Percentiles rank a stretch among this genome's conserved stretches.
phyloP scores from a whole-genome alignment of 495 filamentous ascomycete species.

The Aspergillus asperescens region DNA sequence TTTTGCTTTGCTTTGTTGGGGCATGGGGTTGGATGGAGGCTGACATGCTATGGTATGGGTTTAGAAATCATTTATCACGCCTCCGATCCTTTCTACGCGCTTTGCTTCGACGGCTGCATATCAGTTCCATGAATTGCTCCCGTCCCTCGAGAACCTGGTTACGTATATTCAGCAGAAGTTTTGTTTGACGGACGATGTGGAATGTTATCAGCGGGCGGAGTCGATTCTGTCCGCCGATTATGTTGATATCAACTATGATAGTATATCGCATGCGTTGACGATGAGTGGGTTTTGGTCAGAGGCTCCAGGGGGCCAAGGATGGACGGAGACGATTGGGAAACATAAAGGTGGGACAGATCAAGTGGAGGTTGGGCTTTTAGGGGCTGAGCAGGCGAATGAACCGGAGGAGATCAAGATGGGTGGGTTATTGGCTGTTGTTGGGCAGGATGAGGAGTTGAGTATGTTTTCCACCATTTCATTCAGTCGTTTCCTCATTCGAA shows the following conservation, averaged over 20 bases:
- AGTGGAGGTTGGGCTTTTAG: conserved; percentile 81
- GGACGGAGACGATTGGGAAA: conserved; percentile 46
- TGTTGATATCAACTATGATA: conserved; percentile 75
- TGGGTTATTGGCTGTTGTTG: conserved; percentile 74
- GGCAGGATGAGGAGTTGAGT: conserved; percentile 65
- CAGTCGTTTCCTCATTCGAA: background rate
- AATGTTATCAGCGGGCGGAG: conserved; percentile 34
- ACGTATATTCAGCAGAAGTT: conserved; percentile 52
- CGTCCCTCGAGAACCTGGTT: conserved; percentile 50
- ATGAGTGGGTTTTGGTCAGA: conserved; percentile 57
- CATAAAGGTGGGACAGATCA: conserved; percentile 33
- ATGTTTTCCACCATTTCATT: conserved; percentile 23
- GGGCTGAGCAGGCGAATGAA: conserved; percentile 57
- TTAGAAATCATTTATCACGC: conserved; percentile 64
- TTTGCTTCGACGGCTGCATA: conserved; percentile 60
- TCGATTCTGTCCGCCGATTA: conserved; percentile 50
- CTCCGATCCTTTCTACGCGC: conserved; percentile 54
- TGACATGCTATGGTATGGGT: background rate
- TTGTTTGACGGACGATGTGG: conserved; percentile 40
- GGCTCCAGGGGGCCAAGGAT: conserved; percentile 33
- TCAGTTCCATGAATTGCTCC: conserved; percentile 64
- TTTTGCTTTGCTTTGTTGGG: no score
- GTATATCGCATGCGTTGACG: conserved; percentile 58
- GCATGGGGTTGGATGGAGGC: background rate
- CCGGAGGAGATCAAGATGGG: conserved; percentile 69